Conservation (phyloP, 2,329 filamentous ascomycete genomes). For the Diplodia sapinea region DNA sequence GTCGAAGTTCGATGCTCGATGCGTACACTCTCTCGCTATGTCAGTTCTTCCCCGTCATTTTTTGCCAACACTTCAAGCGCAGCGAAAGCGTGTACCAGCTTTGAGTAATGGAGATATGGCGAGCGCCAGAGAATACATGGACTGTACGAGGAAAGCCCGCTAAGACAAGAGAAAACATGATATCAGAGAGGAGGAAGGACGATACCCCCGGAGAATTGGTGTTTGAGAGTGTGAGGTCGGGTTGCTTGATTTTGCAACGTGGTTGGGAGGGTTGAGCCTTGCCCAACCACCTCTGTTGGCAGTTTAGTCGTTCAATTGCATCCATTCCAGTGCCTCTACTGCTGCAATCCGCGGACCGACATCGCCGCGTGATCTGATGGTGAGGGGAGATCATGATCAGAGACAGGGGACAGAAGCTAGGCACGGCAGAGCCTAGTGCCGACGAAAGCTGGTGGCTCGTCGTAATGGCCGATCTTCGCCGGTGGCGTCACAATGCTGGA, state of each 20-base stretch:
- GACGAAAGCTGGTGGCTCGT: not conserved
- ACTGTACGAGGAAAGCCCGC: not conserved
- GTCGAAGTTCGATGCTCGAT: not conserved
- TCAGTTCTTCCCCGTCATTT: not conserved
- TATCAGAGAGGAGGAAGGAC: not conserved
- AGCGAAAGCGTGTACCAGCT: not conserved
- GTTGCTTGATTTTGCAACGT: not conserved
- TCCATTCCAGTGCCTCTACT: not conserved
- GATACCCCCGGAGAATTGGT: not conserved
- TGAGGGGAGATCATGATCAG: not conserved
- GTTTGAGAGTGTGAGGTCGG: not conserved
- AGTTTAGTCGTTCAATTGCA: not conserved
- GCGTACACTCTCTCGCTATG: not conserved
- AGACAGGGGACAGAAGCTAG: not conserved
- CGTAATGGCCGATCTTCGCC: not conserved
- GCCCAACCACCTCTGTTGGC: not conserved
- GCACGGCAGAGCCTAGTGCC: not conserved
- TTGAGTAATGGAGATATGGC: not conserved
- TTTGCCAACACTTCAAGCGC: not conserved
- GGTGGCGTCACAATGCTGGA: not conserved
- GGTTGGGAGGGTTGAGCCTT: not conserved
- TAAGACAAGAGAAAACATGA: not conserved
- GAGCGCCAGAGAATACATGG: not conserved
- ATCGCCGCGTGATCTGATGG: not conserved
- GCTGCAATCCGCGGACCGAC: not conserved